Percentiles rank a stretch among this genome's conserved stretches.
These are phyloP conservation scores for Pholiota molesta DNA, from an alignment of 768 basidiomycete genomes.

Conservation along the genomic window DNA sequence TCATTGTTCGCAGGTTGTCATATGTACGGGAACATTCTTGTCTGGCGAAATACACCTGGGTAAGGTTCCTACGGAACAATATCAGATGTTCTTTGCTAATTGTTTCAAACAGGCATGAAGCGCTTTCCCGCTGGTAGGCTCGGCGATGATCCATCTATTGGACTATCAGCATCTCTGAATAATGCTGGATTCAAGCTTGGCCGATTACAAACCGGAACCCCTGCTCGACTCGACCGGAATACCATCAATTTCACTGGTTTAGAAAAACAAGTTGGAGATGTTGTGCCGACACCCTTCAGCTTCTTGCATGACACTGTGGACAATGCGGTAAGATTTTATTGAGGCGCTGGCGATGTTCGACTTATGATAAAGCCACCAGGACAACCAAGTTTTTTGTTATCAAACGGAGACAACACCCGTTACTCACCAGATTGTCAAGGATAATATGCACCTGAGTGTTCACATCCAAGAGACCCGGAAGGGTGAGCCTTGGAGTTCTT, in stretches of 20 bases:
- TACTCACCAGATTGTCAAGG: conserved; percentile 76
- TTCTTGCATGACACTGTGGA: conserved; percentile 69
- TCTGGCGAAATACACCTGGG: conserved; percentile 93
- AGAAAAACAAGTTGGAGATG: conserved; percentile 68
- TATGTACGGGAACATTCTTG: conserved; percentile 92
- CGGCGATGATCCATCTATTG: conserved; percentile 69
- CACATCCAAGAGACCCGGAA: conserved; percentile 91
- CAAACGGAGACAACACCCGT: conserved; percentile 70
- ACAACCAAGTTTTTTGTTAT: conserved; percentile 74
- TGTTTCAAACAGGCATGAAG: conserved; percentile 53
- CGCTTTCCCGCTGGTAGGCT: conserved; percentile 80
- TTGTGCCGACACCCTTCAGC: conserved; percentile 71
- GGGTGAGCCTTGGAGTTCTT: conserved; percentile 42
- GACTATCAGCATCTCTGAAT: conserved; percentile 76
- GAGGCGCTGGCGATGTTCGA: no score
- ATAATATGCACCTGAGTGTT: conserved; percentile 76
- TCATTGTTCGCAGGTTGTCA: conserved; percentile 77
- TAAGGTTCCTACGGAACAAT: conserved; percentile 24
- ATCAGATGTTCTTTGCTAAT: not conserved
- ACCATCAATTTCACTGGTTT: conserved; percentile 73
- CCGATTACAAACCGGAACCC: conserved; percentile 85
- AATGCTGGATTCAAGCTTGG: conserved; percentile 82
- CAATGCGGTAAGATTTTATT: conserved; percentile 56
- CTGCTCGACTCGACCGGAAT: conserved; percentile 71
- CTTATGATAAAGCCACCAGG: conserved; percentile 39